Evolutionary conservation across 371 early-diverging fungal species (phyloP).

Genomic region (Enterospora canceri): DNA sequence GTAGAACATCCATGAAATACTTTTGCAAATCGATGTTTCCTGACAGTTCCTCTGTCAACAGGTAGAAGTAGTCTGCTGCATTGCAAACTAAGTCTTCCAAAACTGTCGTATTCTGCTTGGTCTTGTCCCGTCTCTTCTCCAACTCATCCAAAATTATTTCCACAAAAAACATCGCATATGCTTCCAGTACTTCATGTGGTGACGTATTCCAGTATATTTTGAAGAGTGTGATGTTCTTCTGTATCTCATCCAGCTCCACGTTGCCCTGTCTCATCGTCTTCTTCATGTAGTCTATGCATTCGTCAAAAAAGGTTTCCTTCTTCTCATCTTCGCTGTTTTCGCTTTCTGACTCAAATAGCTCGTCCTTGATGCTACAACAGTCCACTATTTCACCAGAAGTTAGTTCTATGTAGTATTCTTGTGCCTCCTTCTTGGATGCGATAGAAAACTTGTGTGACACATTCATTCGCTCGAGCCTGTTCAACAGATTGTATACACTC

Average conservation of each 20-base stretch:
- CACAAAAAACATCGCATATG: conserved; percentile 40
- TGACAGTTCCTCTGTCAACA: conserved; percentile 18
- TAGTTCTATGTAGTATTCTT: background rate
- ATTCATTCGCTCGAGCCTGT: background rate
- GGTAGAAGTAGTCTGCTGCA: conserved; percentile 10
- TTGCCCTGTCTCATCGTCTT: background rate
- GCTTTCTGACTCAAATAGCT: background rate
- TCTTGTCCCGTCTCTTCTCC: conserved; percentile 15
- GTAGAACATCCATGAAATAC: conserved; percentile 6
- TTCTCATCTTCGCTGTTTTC: background rate
- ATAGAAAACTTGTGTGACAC: background rate
- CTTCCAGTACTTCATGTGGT: conserved; percentile 31
- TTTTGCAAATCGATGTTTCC: conserved; percentile 11
- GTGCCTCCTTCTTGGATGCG: background rate
- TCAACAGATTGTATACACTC: background rate
- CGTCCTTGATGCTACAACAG: background rate
- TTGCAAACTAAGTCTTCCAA: background rate
- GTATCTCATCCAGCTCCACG: conserved; percentile 22
- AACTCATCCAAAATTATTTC: conserved; percentile 16
- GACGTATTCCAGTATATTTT: conserved; percentile 47
- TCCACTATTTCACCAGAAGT: background rate
- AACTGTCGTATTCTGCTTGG: background rate
- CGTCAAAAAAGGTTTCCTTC: conserved; percentile 38
- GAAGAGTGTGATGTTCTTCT: conserved; percentile 33
- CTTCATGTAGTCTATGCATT: conserved; percentile 29